These are phyloP conservation scores for Asterionellopsis glacialis DNA, from an alignment of 108 stramenopile species.

Conservation along the genomic window DNA sequence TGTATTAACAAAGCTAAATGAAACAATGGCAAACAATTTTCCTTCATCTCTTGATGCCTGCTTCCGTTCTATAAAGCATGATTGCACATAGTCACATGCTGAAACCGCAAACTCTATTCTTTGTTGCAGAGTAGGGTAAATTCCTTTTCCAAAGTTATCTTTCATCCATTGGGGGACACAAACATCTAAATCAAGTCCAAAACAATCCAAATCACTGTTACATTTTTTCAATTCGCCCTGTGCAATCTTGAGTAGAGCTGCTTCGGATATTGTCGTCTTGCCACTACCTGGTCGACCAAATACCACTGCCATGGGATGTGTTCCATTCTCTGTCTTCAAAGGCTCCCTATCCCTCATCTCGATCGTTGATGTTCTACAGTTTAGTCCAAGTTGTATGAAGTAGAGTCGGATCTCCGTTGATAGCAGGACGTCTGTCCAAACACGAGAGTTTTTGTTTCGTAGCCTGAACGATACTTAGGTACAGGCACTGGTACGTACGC, in stretches of 20 bases:
- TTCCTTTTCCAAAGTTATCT: conserved; percentile 65
- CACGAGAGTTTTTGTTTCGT: background rate
- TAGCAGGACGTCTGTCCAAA: too few relatives aligned
- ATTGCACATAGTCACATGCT: conserved; percentile 51
- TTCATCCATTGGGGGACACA: conserved; percentile 70
- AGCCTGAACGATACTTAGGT: background rate
- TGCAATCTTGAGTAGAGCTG: conserved; percentile 14
- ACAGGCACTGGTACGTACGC: too few relatives aligned
- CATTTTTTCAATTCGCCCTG: background rate
- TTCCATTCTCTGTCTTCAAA: background rate
- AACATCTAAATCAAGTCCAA: conserved; percentile 54
- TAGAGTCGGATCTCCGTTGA: background rate
- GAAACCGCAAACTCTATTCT: conserved; percentile 35
- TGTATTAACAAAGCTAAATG: conserved; percentile 68
- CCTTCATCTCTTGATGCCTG: conserved; percentile 5
- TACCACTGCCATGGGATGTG: conserved; percentile 10
- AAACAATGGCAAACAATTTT: conserved; percentile 18
- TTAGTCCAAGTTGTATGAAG: background rate
- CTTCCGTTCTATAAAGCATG: too few relatives aligned
- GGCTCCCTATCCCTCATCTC: background rate
- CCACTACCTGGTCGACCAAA: conserved; percentile 37
- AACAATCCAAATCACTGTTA: background rate
- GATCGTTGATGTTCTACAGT: background rate
- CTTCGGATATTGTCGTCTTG: conserved; percentile 27
- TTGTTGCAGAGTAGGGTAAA: conserved; percentile 59